Percentiles rank a stretch among this genome's conserved stretches.
These are phyloP conservation scores for Ziziphus jujuba DNA, from an alignment of 306 rosid species.

Conservation along the genomic window DNA sequence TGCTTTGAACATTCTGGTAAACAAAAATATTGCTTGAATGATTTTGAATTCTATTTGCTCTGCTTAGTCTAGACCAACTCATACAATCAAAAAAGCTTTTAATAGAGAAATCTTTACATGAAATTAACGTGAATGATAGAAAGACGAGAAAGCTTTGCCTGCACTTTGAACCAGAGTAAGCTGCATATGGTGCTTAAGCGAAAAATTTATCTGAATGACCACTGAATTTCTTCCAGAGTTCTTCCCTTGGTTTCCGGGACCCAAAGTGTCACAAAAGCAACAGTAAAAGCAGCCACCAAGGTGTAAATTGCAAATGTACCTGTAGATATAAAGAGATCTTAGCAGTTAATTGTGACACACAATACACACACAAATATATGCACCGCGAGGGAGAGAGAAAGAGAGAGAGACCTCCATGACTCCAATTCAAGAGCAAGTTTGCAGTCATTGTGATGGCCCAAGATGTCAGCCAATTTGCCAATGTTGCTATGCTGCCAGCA, in stretches of 20 bases:
- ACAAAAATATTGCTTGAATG: no score
- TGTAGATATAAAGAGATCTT: slow-evolving; percentile 21
- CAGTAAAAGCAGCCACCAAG: slow-evolving; percentile 48
- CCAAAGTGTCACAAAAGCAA: slow-evolving; percentile 50
- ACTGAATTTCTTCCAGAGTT: slow-evolving; percentile 83
- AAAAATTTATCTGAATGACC: slow-evolving; percentile 56
- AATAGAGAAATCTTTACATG: no score
- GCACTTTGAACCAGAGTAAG: neutral
- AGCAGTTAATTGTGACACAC: slow-evolving; percentile 4
- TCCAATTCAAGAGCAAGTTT: slow-evolving; percentile 75
- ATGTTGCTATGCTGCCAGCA: slow-evolving; percentile 73
- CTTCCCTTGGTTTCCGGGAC: slow-evolving; percentile 91
- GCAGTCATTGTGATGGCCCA: slow-evolving; percentile 74
- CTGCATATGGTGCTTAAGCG: slow-evolving; percentile 9
- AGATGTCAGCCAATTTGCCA: slow-evolving; percentile 64
- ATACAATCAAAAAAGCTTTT: no score
- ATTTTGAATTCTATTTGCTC: no score
- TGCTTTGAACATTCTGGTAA: no score
- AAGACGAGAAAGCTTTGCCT: no score
- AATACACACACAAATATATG: neutral
- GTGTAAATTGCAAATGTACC: slow-evolving; percentile 70
- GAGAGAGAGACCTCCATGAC: slow-evolving; percentile 54
- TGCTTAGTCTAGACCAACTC: no score
- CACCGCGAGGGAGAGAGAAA: slow-evolving; percentile 7
- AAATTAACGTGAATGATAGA: no score